Evolutionary conservation across 2,329 filamentous ascomycete genomes (phyloP).

Genomic region (Ophiocordyceps camponoti-leonardi): DNA sequence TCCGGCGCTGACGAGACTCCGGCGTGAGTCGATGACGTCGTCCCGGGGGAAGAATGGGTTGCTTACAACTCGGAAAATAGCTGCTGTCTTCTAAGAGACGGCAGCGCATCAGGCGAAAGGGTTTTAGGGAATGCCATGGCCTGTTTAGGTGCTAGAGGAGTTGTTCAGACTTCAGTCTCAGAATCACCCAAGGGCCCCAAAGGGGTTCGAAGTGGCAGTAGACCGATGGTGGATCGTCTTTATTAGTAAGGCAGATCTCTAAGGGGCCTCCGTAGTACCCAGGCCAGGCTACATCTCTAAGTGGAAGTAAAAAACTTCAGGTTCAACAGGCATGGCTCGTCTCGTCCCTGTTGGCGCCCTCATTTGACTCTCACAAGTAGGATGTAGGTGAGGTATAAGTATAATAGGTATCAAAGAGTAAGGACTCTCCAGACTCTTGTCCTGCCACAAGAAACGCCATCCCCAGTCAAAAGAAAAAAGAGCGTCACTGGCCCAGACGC

Average conservation of each 20-base stretch:
- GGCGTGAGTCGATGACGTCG: neutral
- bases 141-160: neutral
- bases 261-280: too few relatives aligned
- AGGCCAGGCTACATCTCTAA: too few relatives aligned
- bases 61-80: slow-evolving; percentile 69
- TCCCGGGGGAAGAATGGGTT: neutral
- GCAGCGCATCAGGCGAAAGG: slow-evolving; percentile 23
- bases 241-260: too few relatives aligned
- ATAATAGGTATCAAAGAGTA: too few relatives aligned
- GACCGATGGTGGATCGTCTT: too few relatives aligned
- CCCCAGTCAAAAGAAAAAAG: neutral
- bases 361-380: too few relatives aligned
- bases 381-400: too few relatives aligned
- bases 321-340: too few relatives aligned
- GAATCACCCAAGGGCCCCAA: too few relatives aligned
- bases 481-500: slow-evolving; percentile 31
- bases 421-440: neutral
- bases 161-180: too few relatives aligned
- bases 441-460: neutral
- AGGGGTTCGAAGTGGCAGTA: neutral
- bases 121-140: neutral
- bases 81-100: slow-evolving; percentile 53
- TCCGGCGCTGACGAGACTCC: slow-evolving; percentile 39
- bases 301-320: too few relatives aligned
- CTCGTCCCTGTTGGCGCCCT: too few relatives aligned